These are phyloP conservation scores for Pyrus pyrifolia DNA, from an alignment of 306 rosid genomes.

Conservation along the genomic window DNA sequence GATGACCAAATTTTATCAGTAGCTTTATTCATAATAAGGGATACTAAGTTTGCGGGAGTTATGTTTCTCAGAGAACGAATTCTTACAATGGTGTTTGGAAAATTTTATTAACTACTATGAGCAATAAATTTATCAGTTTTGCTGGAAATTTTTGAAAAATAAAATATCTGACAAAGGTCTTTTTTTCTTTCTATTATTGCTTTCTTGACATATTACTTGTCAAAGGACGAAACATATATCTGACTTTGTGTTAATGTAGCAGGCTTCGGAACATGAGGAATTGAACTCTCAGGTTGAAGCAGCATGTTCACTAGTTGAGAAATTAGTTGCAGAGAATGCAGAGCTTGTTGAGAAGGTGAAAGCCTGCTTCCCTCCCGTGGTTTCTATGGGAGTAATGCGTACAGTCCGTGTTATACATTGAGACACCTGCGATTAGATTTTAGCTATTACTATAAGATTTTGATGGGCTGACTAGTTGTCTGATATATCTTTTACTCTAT, in stretches of 20 bases:
- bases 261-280: constrained; percentile 42
- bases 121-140: background rate
- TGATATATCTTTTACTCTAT: background rate
- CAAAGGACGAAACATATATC: background rate
- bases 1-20: background rate
- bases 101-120: background rate
- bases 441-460: background rate
- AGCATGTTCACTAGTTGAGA: constrained; percentile 55
- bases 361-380: background rate
- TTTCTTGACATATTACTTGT: background rate
- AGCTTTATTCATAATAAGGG: constrained; percentile 5
- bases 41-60: background rate
- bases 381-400: background rate
- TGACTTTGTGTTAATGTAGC: constrained; percentile 11
- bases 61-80: background rate
- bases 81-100: background rate
- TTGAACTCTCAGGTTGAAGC: constrained; percentile 70
- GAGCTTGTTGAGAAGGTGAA: constrained; percentile 91
- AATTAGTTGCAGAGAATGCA: constrained; percentile 64
- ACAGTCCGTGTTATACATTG: background rate
- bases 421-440: background rate
- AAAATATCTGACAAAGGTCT: background rate
- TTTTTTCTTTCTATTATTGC: background rate
- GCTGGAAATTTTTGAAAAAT: background rate
- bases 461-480: background rate